phyloP scores from a whole-genome alignment of 768 basidiomycete genomes.

The Chalciporus sphaerocephalus region DNA sequence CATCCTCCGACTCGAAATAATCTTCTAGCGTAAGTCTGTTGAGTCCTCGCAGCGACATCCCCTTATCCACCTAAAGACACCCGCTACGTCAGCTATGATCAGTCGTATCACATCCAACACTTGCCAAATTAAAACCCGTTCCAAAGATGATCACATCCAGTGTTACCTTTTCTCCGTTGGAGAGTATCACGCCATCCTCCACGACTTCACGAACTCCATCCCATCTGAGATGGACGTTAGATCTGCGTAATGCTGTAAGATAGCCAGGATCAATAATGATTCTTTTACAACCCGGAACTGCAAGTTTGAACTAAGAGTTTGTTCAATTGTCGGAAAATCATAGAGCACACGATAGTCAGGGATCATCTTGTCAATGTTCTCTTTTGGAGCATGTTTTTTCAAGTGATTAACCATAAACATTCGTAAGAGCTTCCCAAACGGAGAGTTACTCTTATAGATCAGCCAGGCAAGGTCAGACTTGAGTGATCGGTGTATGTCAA shows the following conservation, averaged over 20 bases:
- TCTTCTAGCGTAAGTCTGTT: conserved; percentile 40
- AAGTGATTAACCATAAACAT: conserved; percentile 38
- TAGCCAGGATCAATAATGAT: conserved; percentile 59
- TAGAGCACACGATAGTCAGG: conserved; percentile 45
- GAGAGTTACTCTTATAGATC: conserved; percentile 26
- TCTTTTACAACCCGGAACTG: conserved; percentile 57
- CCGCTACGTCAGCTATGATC: not conserved
- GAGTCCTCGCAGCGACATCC: conserved; percentile 36
- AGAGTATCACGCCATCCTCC: conserved; percentile 46
- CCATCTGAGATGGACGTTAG: conserved; percentile 52
- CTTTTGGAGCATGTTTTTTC: conserved; percentile 41
- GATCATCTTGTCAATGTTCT: conserved; percentile 42
- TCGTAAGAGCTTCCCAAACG: conserved; percentile 16
- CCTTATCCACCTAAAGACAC: conserved; percentile 1
- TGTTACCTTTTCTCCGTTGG: conserved; percentile 45
- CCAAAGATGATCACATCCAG: conserved; percentile 57
- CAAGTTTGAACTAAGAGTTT: not conserved
- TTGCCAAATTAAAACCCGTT: conserved; percentile 50
- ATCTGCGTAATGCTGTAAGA: conserved; percentile 45
- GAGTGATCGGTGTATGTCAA: not conserved
- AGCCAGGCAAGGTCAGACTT: conserved; percentile 10
- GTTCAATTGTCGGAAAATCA: not conserved
- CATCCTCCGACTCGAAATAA: conserved; percentile 46
- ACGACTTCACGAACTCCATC: conserved; percentile 46
- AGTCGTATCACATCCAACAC: conserved; percentile 7